Percentiles rank a stretch among this genome's conserved stretches.
These are phyloP conservation scores for Trypanosomatidae sp. DNA, from an alignment of 208 protist species.

Conservation along the genomic window DNA sequence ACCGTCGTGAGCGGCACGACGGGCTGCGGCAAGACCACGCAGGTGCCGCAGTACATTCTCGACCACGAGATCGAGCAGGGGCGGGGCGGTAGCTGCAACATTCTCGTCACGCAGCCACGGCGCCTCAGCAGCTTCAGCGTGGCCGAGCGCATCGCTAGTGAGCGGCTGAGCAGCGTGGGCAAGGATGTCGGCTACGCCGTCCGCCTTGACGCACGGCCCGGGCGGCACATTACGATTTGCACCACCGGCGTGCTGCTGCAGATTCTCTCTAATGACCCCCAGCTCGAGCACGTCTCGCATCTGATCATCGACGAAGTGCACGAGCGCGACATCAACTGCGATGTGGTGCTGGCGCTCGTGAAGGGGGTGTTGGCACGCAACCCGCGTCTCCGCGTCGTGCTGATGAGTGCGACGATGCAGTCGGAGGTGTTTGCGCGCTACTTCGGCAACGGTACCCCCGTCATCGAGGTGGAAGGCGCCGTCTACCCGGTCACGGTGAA, in stretches of 20 bases:
- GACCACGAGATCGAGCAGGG: constrained; percentile 72
- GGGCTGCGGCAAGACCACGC: constrained; percentile 92
- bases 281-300: constrained; percentile 89
- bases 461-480: constrained; percentile 72
- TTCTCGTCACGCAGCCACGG: constrained; percentile 98
- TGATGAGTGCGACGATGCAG: constrained; percentile 98
- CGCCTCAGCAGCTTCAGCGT: constrained; percentile 98
- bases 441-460: constrained; percentile 78
- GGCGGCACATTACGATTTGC: constrained; percentile 94
- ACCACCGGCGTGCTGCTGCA: constrained; percentile 98
- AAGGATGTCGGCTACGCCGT: constrained; percentile 97
- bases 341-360: constrained; percentile 97
- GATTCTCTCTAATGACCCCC: constrained; percentile 91
- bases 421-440: constrained; percentile 96
- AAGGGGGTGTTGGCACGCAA: constrained; percentile 80
- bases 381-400: constrained; percentile 93
- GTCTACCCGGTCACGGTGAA: constrained; percentile 71
- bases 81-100: constrained; percentile 51
- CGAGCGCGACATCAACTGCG: constrained; percentile 98
- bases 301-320: constrained; percentile 99
- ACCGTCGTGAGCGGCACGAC: constrained; percentile 88
- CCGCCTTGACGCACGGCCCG: constrained; percentile 96
- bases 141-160: constrained; percentile 97
- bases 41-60: constrained; percentile 92
- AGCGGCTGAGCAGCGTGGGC: constrained; percentile 89